Evolutionary conservation across 345 rosid genomes (phyloP), one percentile per base, ranked within the genome.

Genomic region (Citrus glauca): DNA sequence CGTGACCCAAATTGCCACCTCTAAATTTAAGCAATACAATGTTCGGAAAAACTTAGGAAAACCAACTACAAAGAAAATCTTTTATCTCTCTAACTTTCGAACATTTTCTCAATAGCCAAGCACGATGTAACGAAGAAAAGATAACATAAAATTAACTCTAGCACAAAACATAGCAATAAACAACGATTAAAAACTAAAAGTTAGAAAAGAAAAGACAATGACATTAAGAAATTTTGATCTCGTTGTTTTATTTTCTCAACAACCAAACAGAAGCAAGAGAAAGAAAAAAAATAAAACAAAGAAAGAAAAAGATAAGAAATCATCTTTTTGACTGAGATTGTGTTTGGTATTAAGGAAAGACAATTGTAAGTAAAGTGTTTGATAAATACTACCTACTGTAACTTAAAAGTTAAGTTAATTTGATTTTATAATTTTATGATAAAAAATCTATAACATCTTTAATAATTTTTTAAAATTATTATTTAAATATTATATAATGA

Each of bases 291-390:
- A 38, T 33, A 37, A 59, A 1, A 10, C 2, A 40, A 2, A 9
- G 35, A 38, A 38, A 38, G 10, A 38, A 38, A 9, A 38, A 38
- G 38, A 25, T 6, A 25, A 11, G 8, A 30, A 74, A 20, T 30
- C 48, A 74, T 70, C 77, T 63, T 3, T 42, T 24, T 25, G 45
- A 40, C 45, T 40, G 8, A 37, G 9, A 0, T 1, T 37, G 8
- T 37, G 40, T 37, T 37, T 37, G 2, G 40, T 1, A 37, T 7
- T 37, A 0, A 37, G 40, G 1, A 5, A 5, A 1, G 1, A 1
- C 8, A 37, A 1, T 0, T 37, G 8, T 37, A 1, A 37, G 1
- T 37, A 37, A 37, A 37, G 0, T 37, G 0, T 0, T 37, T 37
- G 7, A 2, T 37, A 37, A 37, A 37, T 1, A 37, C 38, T 30